phyloP scores from a whole-genome alignment of 805 yeast species.

The Saccharomycopsis malanga region DNA sequence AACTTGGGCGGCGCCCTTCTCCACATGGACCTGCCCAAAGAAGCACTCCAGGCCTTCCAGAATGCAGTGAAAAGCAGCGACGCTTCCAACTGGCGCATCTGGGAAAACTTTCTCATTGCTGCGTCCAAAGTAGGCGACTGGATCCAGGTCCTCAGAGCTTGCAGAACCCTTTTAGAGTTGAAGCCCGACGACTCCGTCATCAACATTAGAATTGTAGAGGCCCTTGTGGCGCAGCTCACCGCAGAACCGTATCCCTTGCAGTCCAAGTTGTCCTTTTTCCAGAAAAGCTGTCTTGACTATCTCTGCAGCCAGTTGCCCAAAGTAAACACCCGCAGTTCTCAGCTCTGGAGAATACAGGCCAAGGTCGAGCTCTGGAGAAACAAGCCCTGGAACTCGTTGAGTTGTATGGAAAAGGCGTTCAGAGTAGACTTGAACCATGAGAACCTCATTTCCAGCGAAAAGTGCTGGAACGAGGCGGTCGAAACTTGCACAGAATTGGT shows the following conservation, averaged over 20 bases:
- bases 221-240: constrained; percentile 58
- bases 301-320: constrained; percentile 62
- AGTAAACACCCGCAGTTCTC: constrained; percentile 51
- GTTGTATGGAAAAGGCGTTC: constrained; percentile 79
- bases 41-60: constrained; percentile 79
- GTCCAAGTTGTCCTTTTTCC: constrained; percentile 48
- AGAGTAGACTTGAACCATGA: constrained; percentile 63
- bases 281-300: constrained; percentile 61
- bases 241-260: constrained; percentile 41
- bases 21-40: constrained; percentile 54
- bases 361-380: constrained; percentile 81
- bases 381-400: constrained; percentile 83
- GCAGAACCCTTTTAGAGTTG: constrained; percentile 52
- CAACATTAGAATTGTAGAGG: constrained; percentile 71
- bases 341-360: constrained; percentile 78
- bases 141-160: constrained; percentile 78
- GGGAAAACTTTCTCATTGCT: constrained; percentile 80
- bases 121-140: constrained; percentile 81
- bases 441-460: constrained; percentile 52
- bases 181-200: constrained; percentile 57
- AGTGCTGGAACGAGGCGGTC: constrained; percentile 70
- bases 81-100: constrained; percentile 77
- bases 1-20: constrained; percentile 79
- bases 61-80: constrained; percentile 68
- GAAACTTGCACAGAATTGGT: constrained; percentile 71